Evolutionary conservation across 176 grass and related monocot species (phyloP).

Genomic region (Hsuehochloa calcarea): DNA sequence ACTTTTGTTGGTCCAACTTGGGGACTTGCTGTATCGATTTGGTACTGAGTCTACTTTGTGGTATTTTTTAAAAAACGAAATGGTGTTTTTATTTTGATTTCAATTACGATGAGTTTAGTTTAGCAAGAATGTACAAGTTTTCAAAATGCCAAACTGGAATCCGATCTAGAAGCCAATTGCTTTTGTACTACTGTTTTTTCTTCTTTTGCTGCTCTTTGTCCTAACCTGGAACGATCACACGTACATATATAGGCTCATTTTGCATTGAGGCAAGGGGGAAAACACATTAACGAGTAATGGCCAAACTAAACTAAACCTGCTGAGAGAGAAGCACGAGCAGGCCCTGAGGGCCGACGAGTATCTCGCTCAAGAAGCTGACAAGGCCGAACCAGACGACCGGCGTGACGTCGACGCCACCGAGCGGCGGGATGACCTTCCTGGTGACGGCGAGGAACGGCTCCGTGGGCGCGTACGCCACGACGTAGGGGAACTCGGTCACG

Average conservation of each 20-base stretch:
- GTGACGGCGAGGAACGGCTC: slow-evolving; percentile 72
- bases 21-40: neutral
- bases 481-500: slow-evolving; percentile 73
- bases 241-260: neutral
- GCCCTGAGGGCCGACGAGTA: slow-evolving; percentile 81
- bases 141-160: neutral
- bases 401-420: slow-evolving; percentile 86
- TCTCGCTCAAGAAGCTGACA: slow-evolving; percentile 92
- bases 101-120: neutral
- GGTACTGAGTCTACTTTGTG: neutral
- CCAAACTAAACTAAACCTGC: slow-evolving; percentile 12
- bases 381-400: slow-evolving; percentile 96
- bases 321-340: slow-evolving; percentile 82
- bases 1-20: neutral
- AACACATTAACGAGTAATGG: neutral
- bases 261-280: neutral
- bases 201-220: too few relatives aligned
- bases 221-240: too few relatives aligned
- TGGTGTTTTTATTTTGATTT: neutral
- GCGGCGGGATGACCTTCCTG: slow-evolving; percentile 72
- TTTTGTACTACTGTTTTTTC: neutral
- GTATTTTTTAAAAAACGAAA: neutral
- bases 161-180: neutral
- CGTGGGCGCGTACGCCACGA: slow-evolving; percentile 84
- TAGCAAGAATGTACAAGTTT: neutral